phyloP scores from a whole-genome alignment of 495 filamentous ascomycete species.

The Penicillium samsonianum region DNA sequence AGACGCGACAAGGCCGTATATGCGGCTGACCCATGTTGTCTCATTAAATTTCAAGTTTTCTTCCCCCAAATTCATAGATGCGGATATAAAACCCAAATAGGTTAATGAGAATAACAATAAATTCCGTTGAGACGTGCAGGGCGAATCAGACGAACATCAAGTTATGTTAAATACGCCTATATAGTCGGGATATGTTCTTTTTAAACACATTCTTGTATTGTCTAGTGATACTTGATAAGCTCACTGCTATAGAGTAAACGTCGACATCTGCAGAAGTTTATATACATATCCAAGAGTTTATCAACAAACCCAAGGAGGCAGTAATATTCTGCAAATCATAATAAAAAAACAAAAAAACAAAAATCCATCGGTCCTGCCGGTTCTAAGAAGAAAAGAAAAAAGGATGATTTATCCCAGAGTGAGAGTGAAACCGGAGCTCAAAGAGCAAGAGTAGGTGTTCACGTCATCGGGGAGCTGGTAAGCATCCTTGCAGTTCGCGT shows the following conservation, averaged over 20 bases:
- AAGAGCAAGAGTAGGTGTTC: conserved; percentile 34
- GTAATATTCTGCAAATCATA: background rate
- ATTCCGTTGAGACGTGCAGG: background rate
- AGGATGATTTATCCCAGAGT: conserved; percentile 29
- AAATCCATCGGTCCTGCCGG: conserved; percentile 13
- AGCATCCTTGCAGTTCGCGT: conserved; percentile 28
- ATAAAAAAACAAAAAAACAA: conserved; percentile 8
- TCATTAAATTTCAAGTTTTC: too few species aligned
- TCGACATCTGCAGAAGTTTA: conserved; percentile 8
- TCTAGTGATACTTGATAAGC: background rate
- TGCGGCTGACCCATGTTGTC: too few species aligned
- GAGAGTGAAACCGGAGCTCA: conserved; percentile 26
- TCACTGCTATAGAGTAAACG: conserved; percentile 1
- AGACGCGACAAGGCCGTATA: too few species aligned
- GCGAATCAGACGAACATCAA: background rate
- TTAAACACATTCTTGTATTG: conserved; percentile 10
- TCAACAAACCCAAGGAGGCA: background rate
- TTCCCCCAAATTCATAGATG: too few species aligned
- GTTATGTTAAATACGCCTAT: background rate
- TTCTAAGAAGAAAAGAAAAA: background rate
- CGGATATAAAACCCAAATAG: too few species aligned
- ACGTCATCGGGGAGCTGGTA: conserved; percentile 41
- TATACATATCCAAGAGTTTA: conserved; percentile 1
- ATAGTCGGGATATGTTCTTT: background rate
- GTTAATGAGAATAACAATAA: background rate